A percentile compares a stretch with the other conserved stretches of the same genome.
Evolutionary conservation across 495 filamentous ascomycete species (phyloP).

Genomic region (Hyphodiscus hymeniophilus): DNA sequence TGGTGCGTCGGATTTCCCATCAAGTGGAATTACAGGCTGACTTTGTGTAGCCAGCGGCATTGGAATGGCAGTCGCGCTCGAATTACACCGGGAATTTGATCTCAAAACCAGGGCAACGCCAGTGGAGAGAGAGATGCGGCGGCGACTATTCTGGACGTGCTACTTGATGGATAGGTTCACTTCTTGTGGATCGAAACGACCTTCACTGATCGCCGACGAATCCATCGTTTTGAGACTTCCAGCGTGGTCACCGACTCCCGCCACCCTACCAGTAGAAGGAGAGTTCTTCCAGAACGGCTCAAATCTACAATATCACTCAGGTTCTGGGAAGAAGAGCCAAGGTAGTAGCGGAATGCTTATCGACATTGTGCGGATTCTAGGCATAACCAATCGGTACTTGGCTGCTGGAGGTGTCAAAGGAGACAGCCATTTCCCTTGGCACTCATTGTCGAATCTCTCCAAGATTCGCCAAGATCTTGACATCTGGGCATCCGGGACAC

Average conservation of each 20-base stretch:
- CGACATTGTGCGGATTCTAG: slow-evolving; percentile 73
- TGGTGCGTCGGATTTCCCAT: slow-evolving; percentile 37
- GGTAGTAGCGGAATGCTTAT: slow-evolving; percentile 64
- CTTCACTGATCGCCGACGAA: slow-evolving; percentile 66
- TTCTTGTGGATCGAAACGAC: slow-evolving; percentile 68
- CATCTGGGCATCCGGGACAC: slow-evolving; percentile 72
- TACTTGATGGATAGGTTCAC: slow-evolving; percentile 77
- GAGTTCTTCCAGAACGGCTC: slow-evolving; percentile 60
- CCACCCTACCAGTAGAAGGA: slow-evolving; percentile 42
- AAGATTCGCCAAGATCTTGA: slow-evolving; percentile 81
- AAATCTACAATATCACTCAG: slow-evolving; percentile 28
- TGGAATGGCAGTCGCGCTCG: slow-evolving; percentile 72
- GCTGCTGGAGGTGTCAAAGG: slow-evolving; percentile 79
- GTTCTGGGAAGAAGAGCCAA: slow-evolving; percentile 56
- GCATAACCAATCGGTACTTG: slow-evolving; percentile 76
- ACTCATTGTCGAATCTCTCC: slow-evolving; percentile 72
- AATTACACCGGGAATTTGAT: slow-evolving; percentile 64
- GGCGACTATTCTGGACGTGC: slow-evolving; percentile 75
- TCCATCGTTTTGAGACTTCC: slow-evolving; percentile 65
- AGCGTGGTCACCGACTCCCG: slow-evolving; percentile 28
- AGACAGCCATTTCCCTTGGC: slow-evolving; percentile 85
- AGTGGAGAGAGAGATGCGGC: slow-evolving; percentile 61
- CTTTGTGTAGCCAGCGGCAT: slow-evolving; percentile 57
- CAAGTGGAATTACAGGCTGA: slow-evolving; percentile 7
- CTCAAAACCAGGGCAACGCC: slow-evolving; percentile 33